Evolutionary conservation across 371 early-diverging fungal species (phyloP), one percentile per base, ranked within the genome.

Genomic region (Gilbertella persicaria): DNA sequence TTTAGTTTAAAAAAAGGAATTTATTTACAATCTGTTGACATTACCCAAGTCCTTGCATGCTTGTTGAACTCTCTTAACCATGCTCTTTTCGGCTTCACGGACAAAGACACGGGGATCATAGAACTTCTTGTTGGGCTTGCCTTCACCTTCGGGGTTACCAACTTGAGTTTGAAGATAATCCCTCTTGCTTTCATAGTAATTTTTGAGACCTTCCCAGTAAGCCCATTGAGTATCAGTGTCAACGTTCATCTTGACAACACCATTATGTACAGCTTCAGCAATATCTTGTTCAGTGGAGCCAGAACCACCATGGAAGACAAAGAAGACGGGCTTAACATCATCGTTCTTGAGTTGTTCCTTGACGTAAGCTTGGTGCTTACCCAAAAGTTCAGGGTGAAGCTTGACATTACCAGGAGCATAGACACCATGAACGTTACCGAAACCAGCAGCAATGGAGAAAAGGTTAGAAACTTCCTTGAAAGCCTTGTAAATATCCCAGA

Each of bases 231-330:
- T 91, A 52, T 77, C 78, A 36, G 73, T 77, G 67, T 94, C 95
- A 55, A 94, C 92, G 75, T 94, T 94, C 95, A 94, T 94, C 88
- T 94, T 94, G 79, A 94, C 81, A 42, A 94, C 92, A 62, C 95
- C 95, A 65, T 85, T 66, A 45, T 55, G 43, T 43, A 94, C 93
- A 41, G 94, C 95, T 17, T 85, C 86, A 58, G 79, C 55, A 66
- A 94, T 94, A 64, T 94, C 95, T 19, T 83, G 55, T 64, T 84
- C 75, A 49, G 89, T 78, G 38, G 93, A 92, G 42, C 95, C 95
- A 13, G 93, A 93, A 28, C 95, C 95, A 62, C 95, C 95, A 78
- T 94, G 95, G 91, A 94, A 94, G 60, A 94, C 95, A 58, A 94
- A 91, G 82, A 76, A 89, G 61, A 94, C 86, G 30, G 95, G 95